phyloP scores from a whole-genome alignment of 2,329 filamentous ascomycete species.

The Trichophyton rubrum region DNA sequence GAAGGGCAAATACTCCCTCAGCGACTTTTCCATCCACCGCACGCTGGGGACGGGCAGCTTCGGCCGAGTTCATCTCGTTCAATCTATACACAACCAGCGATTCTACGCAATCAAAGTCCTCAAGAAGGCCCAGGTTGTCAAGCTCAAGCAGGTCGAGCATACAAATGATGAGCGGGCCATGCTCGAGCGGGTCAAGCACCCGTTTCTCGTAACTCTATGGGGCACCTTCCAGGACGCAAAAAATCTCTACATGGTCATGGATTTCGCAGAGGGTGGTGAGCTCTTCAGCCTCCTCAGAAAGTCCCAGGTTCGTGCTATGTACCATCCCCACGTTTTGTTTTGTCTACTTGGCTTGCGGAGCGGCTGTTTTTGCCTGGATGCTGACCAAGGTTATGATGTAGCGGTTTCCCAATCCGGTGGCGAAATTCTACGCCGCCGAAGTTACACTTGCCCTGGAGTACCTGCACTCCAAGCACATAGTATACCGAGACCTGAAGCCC shows the following conservation, averaged over 20 bases:
- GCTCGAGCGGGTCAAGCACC: slow-evolving; percentile 93
- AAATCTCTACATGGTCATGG: slow-evolving; percentile 99
- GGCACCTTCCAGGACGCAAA: slow-evolving; percentile 92
- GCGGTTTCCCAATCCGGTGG: slow-evolving; percentile 97
- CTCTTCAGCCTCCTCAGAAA: slow-evolving; percentile 90
- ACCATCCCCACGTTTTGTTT: background rate
- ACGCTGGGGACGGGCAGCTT: slow-evolving; percentile 96
- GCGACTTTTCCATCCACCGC: slow-evolving; percentile 77
- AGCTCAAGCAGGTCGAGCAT: slow-evolving; percentile 99
- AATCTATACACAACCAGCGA: slow-evolving; percentile 94
- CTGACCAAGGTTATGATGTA: slow-evolving; percentile 29
- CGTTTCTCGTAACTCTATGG: slow-evolving; percentile 95
- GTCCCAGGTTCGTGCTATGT: slow-evolving; percentile 56
- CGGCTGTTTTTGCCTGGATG: background rate
- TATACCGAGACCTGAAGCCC: slow-evolving; percentile 93
- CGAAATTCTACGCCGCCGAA: slow-evolving; percentile 97
- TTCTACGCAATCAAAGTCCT: slow-evolving; percentile 98
- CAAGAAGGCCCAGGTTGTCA: slow-evolving; percentile 96
- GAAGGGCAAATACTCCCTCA: slow-evolving; percentile 92
- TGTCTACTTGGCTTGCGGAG: background rate
- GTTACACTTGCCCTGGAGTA: slow-evolving; percentile 93
- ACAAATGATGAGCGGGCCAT: slow-evolving; percentile 96
- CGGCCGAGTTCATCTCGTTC: slow-evolving; percentile 87
- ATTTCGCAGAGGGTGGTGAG: slow-evolving; percentile 97
- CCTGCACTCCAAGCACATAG: slow-evolving; percentile 86